phyloP scores from a whole-genome alignment of 2,329 filamentous ascomycete species.

The Phaeosphaeriaceae sp. region DNA sequence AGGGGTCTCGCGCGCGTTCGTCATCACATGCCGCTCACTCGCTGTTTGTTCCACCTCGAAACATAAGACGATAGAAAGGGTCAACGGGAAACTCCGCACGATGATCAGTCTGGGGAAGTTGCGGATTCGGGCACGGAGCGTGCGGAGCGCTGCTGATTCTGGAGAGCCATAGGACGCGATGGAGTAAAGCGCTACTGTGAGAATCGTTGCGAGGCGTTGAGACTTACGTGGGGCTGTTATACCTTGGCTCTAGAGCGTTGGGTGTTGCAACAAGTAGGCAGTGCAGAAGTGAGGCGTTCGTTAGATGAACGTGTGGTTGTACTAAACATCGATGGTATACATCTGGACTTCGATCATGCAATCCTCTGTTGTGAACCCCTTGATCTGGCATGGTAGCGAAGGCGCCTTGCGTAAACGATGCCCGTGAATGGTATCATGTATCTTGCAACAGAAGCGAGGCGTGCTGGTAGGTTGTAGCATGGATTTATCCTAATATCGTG shows the following conservation, averaged over 20 bases:
- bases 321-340: background rate
- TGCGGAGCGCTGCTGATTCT: background rate
- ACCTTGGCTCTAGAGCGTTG: background rate
- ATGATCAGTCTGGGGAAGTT: background rate
- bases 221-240: background rate
- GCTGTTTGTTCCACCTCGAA: background rate
- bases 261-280: background rate
- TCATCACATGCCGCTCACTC: background rate
- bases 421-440: background rate
- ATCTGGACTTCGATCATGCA: background rate
- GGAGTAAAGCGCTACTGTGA: background rate
- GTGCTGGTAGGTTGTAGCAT: constrained; percentile 11
- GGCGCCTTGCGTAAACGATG: background rate
- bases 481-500: constrained; percentile 16
- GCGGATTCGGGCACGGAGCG: background rate
- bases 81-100: background rate
- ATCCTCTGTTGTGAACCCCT: background rate
- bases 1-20: background rate
- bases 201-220: background rate
- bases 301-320: background rate
- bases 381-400: background rate
- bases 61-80: background rate
- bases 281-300: background rate
- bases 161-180: background rate
- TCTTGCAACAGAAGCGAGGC: background rate